Percentiles rank a stretch among this genome's conserved stretches.
Conservation (phyloP, 495 filamentous ascomycete species). For the Lasiosphaeria ovina region DNA sequence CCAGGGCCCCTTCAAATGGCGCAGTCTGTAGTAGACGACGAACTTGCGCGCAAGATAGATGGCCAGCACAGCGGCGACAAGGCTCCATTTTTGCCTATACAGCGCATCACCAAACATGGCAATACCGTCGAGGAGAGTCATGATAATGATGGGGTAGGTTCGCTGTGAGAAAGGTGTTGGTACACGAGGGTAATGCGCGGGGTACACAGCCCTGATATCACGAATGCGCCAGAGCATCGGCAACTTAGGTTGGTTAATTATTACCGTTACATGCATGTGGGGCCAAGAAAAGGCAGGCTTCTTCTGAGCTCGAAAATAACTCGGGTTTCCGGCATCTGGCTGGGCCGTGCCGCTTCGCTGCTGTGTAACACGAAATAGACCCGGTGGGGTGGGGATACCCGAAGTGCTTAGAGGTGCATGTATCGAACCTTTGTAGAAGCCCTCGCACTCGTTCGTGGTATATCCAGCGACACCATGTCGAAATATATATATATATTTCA, state of each 20-base stretch:
- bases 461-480: background rate
- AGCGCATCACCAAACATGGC: background rate
- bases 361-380: background rate
- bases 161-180: background rate
- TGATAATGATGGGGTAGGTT: background rate
- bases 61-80: background rate
- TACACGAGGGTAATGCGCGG: background rate
- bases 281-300: background rate
- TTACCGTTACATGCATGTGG: background rate
- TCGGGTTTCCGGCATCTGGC: background rate
- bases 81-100: background rate
- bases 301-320: no score
- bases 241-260: background rate
- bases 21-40: slow-evolving; percentile 11
- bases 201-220: background rate
- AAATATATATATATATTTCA: no score
- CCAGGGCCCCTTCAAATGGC: slow-evolving; percentile 18
- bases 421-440: background rate
- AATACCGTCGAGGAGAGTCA: background rate
- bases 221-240: background rate
- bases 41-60: slow-evolving; percentile 13
- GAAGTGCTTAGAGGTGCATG: background rate
- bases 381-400: background rate
- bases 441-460: background rate
- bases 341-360: no score